Conservation (phyloP, 116 monocot species). For the Zostera marina region DNA sequence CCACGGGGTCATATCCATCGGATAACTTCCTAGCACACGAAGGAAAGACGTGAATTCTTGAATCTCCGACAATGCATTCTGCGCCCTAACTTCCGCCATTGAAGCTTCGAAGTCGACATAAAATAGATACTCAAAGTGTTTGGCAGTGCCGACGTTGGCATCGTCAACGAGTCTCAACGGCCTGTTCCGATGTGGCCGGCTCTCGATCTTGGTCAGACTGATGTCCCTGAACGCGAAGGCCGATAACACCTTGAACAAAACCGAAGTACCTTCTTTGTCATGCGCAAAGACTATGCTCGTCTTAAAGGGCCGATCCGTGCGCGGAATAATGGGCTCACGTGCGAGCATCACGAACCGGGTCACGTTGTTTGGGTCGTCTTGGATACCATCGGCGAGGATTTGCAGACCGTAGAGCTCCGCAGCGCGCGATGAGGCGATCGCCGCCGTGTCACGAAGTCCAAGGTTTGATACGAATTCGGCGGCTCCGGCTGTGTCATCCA, state of each 20-base stretch:
- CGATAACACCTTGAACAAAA: conserved; percentile 27
- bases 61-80: conserved; percentile 26
- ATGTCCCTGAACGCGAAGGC: conserved; percentile 52
- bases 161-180: conserved; percentile 52
- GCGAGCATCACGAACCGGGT: conserved; percentile 86
- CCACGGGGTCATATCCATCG: conserved; percentile 10
- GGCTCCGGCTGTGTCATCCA: conserved; percentile 82
- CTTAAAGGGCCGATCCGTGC: conserved; percentile 59
- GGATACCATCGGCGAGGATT: conserved; percentile 67
- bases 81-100: conserved; percentile 43
- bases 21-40: conserved; percentile 9
- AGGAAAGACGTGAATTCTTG: conserved; percentile 11
- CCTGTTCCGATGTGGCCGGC: conserved; percentile 37
- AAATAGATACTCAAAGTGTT: conserved; percentile 64
- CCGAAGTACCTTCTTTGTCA: conserved; percentile 4
- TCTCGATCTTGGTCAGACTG: conserved; percentile 64
- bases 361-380: conserved; percentile 78
- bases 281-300: conserved; percentile 31
- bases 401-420: conserved; percentile 68
- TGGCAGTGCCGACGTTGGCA: conserved; percentile 44
- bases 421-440: conserved; percentile 69
- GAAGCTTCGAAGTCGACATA: conserved; percentile 67
- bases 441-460: conserved; percentile 58
- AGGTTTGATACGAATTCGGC: conserved; percentile 68
- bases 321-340: conserved; percentile 79